A percentile compares a stretch with the other conserved stretches of the same genome.
phyloP scores from a whole-genome alignment of 345 rosid species.

The Gossypium stocksii region DNA sequence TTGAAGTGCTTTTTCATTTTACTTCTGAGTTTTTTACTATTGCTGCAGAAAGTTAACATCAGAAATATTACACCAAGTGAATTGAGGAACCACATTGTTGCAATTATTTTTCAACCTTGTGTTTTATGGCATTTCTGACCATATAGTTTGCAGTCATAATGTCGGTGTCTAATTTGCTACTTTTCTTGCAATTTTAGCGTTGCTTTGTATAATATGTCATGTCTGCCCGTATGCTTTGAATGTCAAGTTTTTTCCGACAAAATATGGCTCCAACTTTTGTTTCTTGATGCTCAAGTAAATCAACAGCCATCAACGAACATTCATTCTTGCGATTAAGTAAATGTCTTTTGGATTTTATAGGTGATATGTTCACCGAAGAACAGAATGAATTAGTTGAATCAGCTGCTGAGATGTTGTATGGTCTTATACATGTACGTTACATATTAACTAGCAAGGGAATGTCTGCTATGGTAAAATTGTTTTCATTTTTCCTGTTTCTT shows the following conservation, averaged over 20 bases:
- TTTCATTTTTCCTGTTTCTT: background rate
- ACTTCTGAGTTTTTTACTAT: background rate
- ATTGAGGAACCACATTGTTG: background rate
- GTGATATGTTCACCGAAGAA: constrained; percentile 92
- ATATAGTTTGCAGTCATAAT: background rate
- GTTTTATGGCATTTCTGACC: background rate
- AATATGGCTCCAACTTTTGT: background rate
- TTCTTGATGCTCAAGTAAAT: background rate
- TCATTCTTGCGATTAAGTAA: constrained; percentile 6
- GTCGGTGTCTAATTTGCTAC: background rate
- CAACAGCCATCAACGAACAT: background rate
- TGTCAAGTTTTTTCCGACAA: background rate
- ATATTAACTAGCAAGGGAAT: constrained; percentile 87
- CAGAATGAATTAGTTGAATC: constrained; percentile 95
- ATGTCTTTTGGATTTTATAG: constrained; percentile 31
- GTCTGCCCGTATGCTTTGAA: background rate
- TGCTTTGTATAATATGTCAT: background rate
- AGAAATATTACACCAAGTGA: background rate
- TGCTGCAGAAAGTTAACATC: background rate
- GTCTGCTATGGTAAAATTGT: constrained; percentile 71
- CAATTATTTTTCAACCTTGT: background rate
- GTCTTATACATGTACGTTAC: constrained; percentile 91
- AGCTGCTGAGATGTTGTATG: constrained; percentile 93
- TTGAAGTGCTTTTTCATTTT: background rate
- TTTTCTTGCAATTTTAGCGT: background rate